These are phyloP conservation scores for Cruciata laevipes DNA, from an alignment of 257 asterid genomes.

Conservation along the genomic window DNA sequence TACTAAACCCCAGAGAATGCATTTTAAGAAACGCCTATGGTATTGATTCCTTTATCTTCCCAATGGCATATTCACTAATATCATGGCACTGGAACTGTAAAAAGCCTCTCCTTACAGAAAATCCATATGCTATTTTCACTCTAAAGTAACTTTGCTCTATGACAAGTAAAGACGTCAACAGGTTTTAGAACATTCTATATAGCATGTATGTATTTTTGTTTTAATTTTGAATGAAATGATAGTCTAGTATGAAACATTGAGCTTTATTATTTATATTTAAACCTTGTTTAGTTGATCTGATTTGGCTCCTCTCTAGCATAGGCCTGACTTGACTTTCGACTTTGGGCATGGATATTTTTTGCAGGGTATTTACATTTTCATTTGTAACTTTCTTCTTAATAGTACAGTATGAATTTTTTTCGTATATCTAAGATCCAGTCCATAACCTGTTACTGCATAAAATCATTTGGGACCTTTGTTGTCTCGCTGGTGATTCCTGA, in stretches of 20 bases:
- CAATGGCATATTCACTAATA: no score
- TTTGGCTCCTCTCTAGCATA: neutral
- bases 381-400: neutral
- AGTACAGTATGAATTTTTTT: neutral
- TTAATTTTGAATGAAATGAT: neutral
- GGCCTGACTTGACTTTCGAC: neutral
- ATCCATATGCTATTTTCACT: neutral
- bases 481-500: neutral
- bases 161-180: neutral
- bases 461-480: neutral
- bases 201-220: no score
- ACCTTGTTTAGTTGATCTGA: neutral
- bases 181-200: neutral
- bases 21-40: no score
- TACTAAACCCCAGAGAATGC: conserved; percentile 1
- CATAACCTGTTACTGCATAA: neutral
- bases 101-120: no score
- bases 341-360: no score
- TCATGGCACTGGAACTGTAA: neutral
- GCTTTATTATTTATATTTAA: no score
- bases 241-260: no score
- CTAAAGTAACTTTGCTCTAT: neutral
- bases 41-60: no score
- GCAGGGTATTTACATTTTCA: no score
- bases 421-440: no score